Base-by-base conservation (phyloP, 2,329 filamentous ascomycete species). In the Penicillium frequentans region DNA sequence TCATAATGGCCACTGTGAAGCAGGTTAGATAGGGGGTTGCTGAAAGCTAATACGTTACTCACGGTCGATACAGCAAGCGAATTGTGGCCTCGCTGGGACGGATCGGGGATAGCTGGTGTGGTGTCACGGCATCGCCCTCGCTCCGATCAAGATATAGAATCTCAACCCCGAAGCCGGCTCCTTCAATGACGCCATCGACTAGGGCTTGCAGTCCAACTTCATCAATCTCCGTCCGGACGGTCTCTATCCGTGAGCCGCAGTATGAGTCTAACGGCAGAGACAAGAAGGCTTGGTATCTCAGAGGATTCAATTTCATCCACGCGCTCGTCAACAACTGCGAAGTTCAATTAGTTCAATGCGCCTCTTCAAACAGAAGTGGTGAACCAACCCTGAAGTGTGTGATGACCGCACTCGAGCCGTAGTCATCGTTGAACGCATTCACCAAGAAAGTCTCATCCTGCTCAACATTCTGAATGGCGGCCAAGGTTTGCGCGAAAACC, bases 141-240 rank as follows among this genome's bases (percentile, higher is more conserved):
- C 90, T 96, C 65, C 91, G 86, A 71, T 98, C 95, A 9, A 99
- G 85, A 71, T 98, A 97, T 53, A 91, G 86, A 60, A 98, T 90
- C 70, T 97, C 91, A 21, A 98, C 84, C 5, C 88, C 86, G 61
- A 97, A 86, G 16, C 87, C 86, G 49, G 88, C 87, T 8, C 89
- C 90, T 69, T 90, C 88, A 61, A 98, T 84, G 3, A 98, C 82
- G 26, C 91, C 84, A 61, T 93, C 87, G 60, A 89, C 85, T 49
- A 98, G 80, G 2, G 91, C 85, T 58, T 86, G 86, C 60, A 98
- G 82, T 44, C 91, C 90, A n/a, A 96, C 79, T 67, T 97, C 87
- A 65, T 99, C 95, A 61, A 98, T 96, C 77, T 98, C 93, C 50
- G 87, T 86, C 64, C 88, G 84, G 16, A 88, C 82, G 0, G 89